phyloP scores from a whole-genome alignment of 495 filamentous ascomycete species.

The Aspergillus sclerotiicarbonarius region DNA sequence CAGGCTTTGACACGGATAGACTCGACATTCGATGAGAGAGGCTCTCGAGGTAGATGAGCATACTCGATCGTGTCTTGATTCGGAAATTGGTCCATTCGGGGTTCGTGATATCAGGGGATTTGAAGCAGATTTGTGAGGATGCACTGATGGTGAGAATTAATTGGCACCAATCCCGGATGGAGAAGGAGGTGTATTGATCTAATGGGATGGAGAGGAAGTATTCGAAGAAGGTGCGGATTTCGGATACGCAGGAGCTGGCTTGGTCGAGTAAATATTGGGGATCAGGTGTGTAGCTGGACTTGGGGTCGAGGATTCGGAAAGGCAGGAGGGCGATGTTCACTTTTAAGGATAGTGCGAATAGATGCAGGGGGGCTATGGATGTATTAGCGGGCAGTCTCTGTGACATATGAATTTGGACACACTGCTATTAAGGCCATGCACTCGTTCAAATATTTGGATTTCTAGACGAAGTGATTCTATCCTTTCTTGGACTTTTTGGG shows the following conservation, averaged over 20 bases:
- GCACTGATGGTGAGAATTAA: neutral
- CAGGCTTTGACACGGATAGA: neutral
- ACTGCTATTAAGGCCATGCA: neutral
- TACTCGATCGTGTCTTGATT: neutral
- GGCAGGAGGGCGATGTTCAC: neutral
- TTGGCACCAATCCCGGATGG: neutral
- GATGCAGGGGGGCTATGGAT: neutral
- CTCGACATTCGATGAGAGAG: neutral
- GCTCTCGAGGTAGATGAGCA: neutral
- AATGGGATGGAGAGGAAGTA: neutral
- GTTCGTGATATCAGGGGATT: neutral
- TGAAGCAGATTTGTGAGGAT: neutral
- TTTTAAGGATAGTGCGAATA: neutral
- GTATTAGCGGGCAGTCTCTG: neutral
- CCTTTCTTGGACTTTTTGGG: neutral
- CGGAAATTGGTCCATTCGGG: neutral
- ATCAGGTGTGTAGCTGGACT: neutral
- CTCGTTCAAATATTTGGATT: neutral
- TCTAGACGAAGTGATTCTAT: neutral
- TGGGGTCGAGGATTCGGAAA: neutral
- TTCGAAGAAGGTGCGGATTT: neutral
- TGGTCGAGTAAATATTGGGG: neutral
- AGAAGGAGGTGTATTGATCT: neutral
- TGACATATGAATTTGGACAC: neutral
- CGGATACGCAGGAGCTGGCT: neutral